Evolutionary conservation across 108 stramenopile genomes (phyloP).

Genomic region (Tribonema minus): DNA sequence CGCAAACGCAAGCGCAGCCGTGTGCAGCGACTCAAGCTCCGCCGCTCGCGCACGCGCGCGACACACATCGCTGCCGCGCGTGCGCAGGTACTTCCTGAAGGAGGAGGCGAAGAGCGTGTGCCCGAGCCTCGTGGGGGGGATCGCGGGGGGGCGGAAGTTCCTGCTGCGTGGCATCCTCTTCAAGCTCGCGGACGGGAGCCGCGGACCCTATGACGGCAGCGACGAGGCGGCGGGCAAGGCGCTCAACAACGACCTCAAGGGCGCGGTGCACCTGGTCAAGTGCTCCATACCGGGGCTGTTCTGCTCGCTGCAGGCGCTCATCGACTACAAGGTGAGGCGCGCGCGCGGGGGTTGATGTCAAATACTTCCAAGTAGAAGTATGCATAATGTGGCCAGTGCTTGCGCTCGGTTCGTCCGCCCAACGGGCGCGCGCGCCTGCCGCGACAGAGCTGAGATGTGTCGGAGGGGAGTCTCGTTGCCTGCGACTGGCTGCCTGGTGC

Average conservation of each 20-base stretch:
- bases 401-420: background rate
- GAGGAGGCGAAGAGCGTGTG: background rate
- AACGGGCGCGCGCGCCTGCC: background rate
- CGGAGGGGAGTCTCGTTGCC: too few species aligned
- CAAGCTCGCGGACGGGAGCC: slow-evolving; percentile 44
- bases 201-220: slow-evolving; percentile 38
- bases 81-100: background rate
- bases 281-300: slow-evolving; percentile 5
- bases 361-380: too few species aligned
- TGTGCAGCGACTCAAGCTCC: too few species aligned
- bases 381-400: background rate
- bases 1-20: too few species aligned
- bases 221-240: slow-evolving; percentile 49
- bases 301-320: slow-evolving; percentile 35
- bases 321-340: slow-evolving; percentile 35
- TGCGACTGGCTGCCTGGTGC: too few species aligned
- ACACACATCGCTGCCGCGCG: too few species aligned
- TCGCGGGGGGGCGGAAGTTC: slow-evolving; percentile 46
- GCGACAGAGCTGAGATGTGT: too few species aligned
- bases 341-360: background rate
- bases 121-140: background rate
- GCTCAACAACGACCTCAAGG: slow-evolving; percentile 21
- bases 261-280: slow-evolving; percentile 28
- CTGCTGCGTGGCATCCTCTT: slow-evolving; percentile 48
- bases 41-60: too few species aligned